Evolutionary conservation across 352 stramenopile genomes (phyloP), one percentile per base, ranked within the genome.

Genomic region (Pythium volutum): DNA sequence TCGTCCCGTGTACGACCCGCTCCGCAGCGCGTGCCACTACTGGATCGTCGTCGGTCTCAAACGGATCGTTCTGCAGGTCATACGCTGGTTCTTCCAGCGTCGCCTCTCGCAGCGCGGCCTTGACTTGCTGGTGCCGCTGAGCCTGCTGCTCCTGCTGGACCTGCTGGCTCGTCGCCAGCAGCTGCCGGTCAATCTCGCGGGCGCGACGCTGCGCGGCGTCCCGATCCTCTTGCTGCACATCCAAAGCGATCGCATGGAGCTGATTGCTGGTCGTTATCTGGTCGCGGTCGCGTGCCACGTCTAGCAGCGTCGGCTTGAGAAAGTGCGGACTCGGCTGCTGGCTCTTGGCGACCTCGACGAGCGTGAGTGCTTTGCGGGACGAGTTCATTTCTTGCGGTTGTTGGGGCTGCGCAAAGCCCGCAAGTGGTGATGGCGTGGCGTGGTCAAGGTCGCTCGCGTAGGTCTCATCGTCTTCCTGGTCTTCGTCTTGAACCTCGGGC

Each of bases 171-270:
- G 54, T 67, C 8, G 23, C 22, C 29, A 54, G 54, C 1, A 89
- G 10, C 43, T 65, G 54, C 2, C 54, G 52, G 18, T 81, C 62
- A n/a, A 81, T 62, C 49, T 51, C 43, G 4, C 43, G 29, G 25
- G 53, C 54, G 5, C 48, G 67, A 18, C 70, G 63, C 26, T 82
- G 20, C 1, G 20, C 33, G 1, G 43, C 45, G 4, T 23, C 39
- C 1, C 47, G 55, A 2, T 81, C 75, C 47, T 86, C 77, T 23
- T 66, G 20, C n/a, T 75, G 69, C 11, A 87, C 67, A 27, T 86
- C 50, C 2, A 60, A 69, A 3, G 79, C 77, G 14, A 89, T 39
- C 23, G 59, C 27, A 14, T 39, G 23, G 15, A 84, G 50, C 22
- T 69, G 70, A 14, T 50, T 39, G 27, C 55, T 64, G 1, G 51